A percentile compares a stretch with the other conserved stretches of the same genome.
Evolutionary conservation across 2,329 filamentous ascomycete species (phyloP).

Genomic region (Xylaria sp.): DNA sequence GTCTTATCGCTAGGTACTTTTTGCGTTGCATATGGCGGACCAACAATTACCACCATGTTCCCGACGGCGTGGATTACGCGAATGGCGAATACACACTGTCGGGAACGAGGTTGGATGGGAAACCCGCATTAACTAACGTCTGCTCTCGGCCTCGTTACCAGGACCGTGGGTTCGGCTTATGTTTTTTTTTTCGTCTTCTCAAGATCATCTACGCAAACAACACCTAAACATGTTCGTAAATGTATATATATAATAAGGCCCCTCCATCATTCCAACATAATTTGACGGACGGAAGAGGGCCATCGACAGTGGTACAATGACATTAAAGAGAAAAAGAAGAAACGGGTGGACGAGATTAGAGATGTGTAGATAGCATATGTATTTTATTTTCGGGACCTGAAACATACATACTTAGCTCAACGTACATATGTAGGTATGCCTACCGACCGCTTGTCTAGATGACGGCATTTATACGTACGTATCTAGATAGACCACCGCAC

Average conservation of each 20-base stretch:
- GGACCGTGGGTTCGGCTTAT: constrained; percentile 25
- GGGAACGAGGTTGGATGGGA: constrained; percentile 23
- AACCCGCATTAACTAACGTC: constrained; percentile 19
- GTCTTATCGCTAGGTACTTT: constrained; percentile 23
- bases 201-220: not conserved
- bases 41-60: constrained; percentile 30
- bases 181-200: no score
- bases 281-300: not conserved
- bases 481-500: not conserved
- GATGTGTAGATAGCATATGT: not conserved
- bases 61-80: constrained; percentile 37
- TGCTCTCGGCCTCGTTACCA: constrained; percentile 6
- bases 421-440: no score
- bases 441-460: constrained; percentile 5
- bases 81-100: constrained; percentile 21
- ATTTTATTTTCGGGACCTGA: not conserved
- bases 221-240: not conserved
- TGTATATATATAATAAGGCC: not conserved
- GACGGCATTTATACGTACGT: constrained; percentile 7
- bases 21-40: constrained; percentile 31
- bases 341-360: not conserved
- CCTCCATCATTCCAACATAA: not conserved
- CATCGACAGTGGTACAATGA: not conserved
- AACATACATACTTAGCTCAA: no score
- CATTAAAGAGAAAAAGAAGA: not conserved